Evolutionary conservation across 106 monocot genomes (phyloP), one percentile per base, ranked within the genome.

Genomic region (Platanthera zijinensis): DNA sequence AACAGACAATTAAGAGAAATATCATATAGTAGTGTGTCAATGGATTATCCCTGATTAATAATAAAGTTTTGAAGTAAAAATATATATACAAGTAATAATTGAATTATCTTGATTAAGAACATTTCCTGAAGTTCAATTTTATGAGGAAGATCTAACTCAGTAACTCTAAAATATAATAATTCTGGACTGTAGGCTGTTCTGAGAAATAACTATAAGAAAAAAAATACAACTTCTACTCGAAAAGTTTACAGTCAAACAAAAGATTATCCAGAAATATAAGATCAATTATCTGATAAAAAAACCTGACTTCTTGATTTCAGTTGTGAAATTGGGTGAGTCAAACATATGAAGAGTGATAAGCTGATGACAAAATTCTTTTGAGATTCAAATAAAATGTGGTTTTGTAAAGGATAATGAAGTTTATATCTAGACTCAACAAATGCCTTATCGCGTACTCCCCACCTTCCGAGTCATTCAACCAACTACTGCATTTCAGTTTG

Each of bases 1-100:
- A 73, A 13, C 14, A 80, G 12, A 76, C 8, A 75, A 69, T 70
- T 79, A 28, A 46, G 74, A n/a, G 39, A 39, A 47, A 75, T n/a
- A 64, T 50, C 61, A 52, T 49, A 66, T 51, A 14, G 61, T 2
- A 73, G 61, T 25, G 69, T 50, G 47, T 22, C 5, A 70, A n/a
- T 12, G 32, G 66, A 66, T 48, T 70, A 17, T 48, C n/a, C 0
- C 14, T 48, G 48, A 70, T 46, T 14, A 5, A 70, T 7, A 39
- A 39, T 39, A 39, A 39, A 39, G 39, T 39, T 39, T 39, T 39
- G 39, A 39, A 39, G 0, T 39, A 39, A 39, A 39, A 39, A 39
- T 8, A 14, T n/a, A 10, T 66, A 32, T 2, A n/a, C n/a, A 32
- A 66, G 59, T n/a, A 8, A 61, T 61, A 61, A 19, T 17, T n/a